Evolutionary conservation across 148 eudicot species (phyloP).

Genomic region (Vaccinium myrtillus): DNA sequence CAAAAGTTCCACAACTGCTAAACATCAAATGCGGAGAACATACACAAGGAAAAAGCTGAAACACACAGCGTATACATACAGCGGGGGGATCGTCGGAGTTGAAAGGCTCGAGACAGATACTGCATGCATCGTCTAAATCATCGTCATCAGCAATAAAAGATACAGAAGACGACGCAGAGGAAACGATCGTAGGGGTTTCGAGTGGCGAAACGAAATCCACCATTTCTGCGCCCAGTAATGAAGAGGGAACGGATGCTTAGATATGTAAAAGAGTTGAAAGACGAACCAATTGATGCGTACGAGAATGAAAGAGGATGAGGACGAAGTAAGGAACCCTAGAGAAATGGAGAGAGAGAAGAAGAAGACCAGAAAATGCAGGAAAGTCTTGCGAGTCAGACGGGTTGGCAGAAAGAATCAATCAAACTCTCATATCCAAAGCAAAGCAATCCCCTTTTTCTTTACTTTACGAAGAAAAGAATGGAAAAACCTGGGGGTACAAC

Average conservation of each 20-base stretch:
- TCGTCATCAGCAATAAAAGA: conserved; percentile 24
- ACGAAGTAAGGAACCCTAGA: conserved; percentile 3
- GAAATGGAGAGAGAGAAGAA: neutral
- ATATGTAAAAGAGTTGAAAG: neutral
- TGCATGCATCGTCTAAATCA: conserved; percentile 53
- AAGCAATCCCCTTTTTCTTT: neutral
- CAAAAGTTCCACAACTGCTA: neutral
- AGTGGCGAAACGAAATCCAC: conserved; percentile 23
- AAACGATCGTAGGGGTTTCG: conserved; percentile 14
- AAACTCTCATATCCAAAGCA: neutral
- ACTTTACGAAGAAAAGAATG: neutral
- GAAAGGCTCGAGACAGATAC: conserved; percentile 81
- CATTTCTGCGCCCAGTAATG: conserved; percentile 14
- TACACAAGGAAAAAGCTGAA: neutral
- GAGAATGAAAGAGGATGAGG: conserved; percentile 2
- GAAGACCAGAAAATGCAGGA: conserved; percentile 7
- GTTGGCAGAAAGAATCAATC: conserved; percentile 10
- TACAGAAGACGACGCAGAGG: conserved; percentile 30
- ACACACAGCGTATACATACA: conserved; percentile 27
- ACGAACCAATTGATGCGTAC: neutral
- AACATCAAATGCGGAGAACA: neutral
- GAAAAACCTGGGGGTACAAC: too few species aligned
- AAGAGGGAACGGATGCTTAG: neutral
- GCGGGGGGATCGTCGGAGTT: conserved; percentile 49
- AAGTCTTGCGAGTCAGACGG: conserved; percentile 12